Percentiles rank a stretch among this genome's conserved stretches.
Evolutionary conservation across 2,329 filamentous ascomycete genomes (phyloP).

Genomic region (Coniosporium tulheliwenetii): DNA sequence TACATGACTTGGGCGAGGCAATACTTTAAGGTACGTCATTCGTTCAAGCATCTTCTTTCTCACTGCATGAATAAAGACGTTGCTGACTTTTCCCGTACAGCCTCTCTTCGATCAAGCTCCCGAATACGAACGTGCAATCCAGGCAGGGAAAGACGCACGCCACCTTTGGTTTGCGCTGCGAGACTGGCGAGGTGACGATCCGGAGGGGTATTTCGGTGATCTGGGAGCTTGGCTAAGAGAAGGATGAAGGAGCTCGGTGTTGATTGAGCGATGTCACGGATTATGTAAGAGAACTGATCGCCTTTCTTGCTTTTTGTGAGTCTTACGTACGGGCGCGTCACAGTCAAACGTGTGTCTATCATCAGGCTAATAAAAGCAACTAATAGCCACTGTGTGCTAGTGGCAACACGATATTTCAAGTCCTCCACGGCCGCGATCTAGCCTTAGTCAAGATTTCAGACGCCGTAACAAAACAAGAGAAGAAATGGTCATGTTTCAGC

Average conservation of each 20-base stretch:
- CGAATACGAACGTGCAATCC: constrained; percentile 9
- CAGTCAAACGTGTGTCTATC: too few relatives aligned
- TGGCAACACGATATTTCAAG: too few relatives aligned
- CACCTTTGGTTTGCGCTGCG: constrained; percentile 14
- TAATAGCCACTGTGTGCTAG: too few relatives aligned
- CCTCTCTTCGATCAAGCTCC: constrained; percentile 7
- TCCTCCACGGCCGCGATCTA: too few relatives aligned
- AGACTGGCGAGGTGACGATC: constrained; percentile 2
- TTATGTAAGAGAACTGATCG: too few relatives aligned
- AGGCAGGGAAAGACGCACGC: constrained; percentile 12
- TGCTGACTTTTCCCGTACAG: constrained; percentile 7
- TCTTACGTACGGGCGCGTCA: too few relatives aligned
- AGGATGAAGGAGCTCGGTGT: constrained; percentile 1
- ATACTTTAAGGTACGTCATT: constrained; percentile 11
- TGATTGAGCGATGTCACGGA: background rate
- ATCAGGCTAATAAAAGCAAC: too few relatives aligned
- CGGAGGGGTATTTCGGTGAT: constrained; percentile 2
- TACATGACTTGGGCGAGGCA: constrained; percentile 10
- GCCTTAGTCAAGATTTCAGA: too few relatives aligned
- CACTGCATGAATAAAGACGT: constrained; percentile 1
- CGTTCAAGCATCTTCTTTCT: constrained; percentile 6
- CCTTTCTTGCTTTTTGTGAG: too few relatives aligned
- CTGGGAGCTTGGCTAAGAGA: constrained; percentile 2
- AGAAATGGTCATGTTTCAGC: too few relatives aligned
- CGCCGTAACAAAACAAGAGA: too few relatives aligned